Conservation (phyloP, 768 basidiomycete genomes). For the Asterophora lycoperdoides region DNA sequence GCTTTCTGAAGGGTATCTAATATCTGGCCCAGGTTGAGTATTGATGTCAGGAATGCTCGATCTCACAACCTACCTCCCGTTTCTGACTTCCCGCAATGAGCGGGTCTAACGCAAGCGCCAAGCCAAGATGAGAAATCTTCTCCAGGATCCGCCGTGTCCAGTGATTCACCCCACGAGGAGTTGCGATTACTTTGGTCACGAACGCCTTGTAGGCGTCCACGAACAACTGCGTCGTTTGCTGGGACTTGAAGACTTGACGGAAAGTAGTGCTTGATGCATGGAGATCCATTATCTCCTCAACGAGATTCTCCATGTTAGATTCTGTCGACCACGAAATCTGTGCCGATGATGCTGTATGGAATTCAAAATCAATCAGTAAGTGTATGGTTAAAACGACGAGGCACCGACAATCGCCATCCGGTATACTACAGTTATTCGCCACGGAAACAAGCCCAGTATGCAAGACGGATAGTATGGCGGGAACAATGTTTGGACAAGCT, state of each 20-base stretch:
- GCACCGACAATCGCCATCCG: slow-evolving; percentile 28
- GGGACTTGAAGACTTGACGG: slow-evolving; percentile 69
- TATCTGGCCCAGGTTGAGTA: slow-evolving; percentile 33
- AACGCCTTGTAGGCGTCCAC: slow-evolving; percentile 61
- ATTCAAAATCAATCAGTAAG: slow-evolving; percentile 1
- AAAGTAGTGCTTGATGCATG: slow-evolving; percentile 64
- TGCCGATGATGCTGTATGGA: slow-evolving; percentile 13
- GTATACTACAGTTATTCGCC: slow-evolving; percentile 31
- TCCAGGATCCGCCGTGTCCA: slow-evolving; percentile 55
- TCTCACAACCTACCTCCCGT: slow-evolving; percentile 49
- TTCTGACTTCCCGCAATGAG: slow-evolving; percentile 62
- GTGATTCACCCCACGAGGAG: slow-evolving; percentile 33
- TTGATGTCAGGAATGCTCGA: background rate
- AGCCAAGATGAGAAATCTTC: slow-evolving; percentile 66
- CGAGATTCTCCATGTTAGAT: slow-evolving; percentile 51
- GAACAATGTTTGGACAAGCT: slow-evolving; percentile 68
- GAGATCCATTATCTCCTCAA: slow-evolving; percentile 66
- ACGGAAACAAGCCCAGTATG: slow-evolving; percentile 48
- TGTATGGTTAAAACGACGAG: slow-evolving; percentile 9
- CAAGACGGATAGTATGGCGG: slow-evolving; percentile 67
- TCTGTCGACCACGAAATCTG: slow-evolving; percentile 28
- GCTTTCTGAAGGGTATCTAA: slow-evolving; percentile 54
- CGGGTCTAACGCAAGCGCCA: slow-evolving; percentile 63
- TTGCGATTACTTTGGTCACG: slow-evolving; percentile 37
- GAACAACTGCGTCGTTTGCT: slow-evolving; percentile 63